Percentiles rank a stretch among this genome's conserved stretches.
These are phyloP conservation scores for Entrophospora sp. DNA, from an alignment of 192 early-diverging fungal genomes.

Conservation along the genomic window DNA sequence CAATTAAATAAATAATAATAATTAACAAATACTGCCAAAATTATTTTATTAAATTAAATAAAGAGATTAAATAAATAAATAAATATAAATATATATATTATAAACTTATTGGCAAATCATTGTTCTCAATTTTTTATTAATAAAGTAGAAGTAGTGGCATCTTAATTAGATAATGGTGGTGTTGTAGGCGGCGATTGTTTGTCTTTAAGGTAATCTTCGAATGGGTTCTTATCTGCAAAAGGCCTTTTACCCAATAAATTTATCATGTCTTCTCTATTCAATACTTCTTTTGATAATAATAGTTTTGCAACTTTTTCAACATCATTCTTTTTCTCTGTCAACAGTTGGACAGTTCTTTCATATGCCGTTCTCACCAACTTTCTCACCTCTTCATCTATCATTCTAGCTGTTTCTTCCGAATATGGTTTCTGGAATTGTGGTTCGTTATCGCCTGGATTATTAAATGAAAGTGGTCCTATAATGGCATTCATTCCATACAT, in stretches of 20 bases:
- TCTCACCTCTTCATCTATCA: conserved; percentile 95
- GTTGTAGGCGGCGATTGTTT: background rate
- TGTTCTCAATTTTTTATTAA: no score
- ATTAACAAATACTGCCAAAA: no score
- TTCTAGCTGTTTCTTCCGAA: conserved; percentile 83
- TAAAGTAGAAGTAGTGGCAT: no score
- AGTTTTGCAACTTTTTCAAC: conserved; percentile 90
- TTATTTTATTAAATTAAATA: no score
- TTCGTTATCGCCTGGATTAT: conserved; percentile 55
- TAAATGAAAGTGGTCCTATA: conserved; percentile 82
- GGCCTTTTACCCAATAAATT: conserved; percentile 76
- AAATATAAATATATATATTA: no score
- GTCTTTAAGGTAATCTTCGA: conserved; percentile 53
- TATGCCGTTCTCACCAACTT: conserved; percentile 75
- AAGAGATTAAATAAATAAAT: no score
- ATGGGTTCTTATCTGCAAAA: conserved; percentile 64
- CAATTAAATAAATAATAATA: no score
- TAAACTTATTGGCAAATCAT: no score
- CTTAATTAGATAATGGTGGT: no score
- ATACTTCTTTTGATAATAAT: conserved; percentile 94
- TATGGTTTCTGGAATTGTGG: conserved; percentile 91
- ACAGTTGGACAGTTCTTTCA: conserved; percentile 68
- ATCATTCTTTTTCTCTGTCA: conserved; percentile 74
- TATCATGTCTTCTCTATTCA: conserved; percentile 95
- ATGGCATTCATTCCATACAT: conserved; percentile 90